phyloP scores from a whole-genome alignment of 495 filamentous ascomycete genomes.

The Staphylotrichum longicolle region DNA sequence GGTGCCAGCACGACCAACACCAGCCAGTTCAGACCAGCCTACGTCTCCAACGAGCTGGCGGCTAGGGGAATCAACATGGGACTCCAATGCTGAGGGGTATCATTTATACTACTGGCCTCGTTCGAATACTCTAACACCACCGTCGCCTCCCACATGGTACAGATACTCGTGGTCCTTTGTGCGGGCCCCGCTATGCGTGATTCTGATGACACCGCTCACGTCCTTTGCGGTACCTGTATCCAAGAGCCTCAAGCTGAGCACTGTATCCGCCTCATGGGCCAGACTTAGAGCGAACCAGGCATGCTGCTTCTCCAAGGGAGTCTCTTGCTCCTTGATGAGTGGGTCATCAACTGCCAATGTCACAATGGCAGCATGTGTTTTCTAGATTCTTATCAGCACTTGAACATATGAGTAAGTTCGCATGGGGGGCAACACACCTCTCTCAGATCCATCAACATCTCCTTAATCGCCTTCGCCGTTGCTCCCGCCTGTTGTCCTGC shows the following conservation, averaged over 20 bases:
- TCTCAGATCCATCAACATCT: slow-evolving; percentile 50
- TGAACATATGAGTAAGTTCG: background rate
- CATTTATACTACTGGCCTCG: slow-evolving; percentile 52
- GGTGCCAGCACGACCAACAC: slow-evolving; percentile 10
- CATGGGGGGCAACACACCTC: slow-evolving; percentile 45
- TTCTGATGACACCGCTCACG: slow-evolving; percentile 83
- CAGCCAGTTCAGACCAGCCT: slow-evolving; percentile 1
- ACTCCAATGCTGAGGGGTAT: slow-evolving; percentile 12
- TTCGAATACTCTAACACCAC: slow-evolving; percentile 77
- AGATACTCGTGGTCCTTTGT: slow-evolving; percentile 67
- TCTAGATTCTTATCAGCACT: slow-evolving; percentile 28
- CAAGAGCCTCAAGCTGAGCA: slow-evolving; percentile 68
- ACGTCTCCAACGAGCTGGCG: slow-evolving; percentile 3
- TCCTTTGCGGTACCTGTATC: slow-evolving; percentile 85
- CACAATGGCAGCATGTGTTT: slow-evolving; percentile 60
- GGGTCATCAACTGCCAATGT: slow-evolving; percentile 68
- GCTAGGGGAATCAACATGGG: background rate
- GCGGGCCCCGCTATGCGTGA: slow-evolving; percentile 55
- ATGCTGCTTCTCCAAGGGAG: slow-evolving; percentile 68
- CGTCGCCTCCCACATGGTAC: slow-evolving; percentile 76
- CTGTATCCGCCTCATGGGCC: slow-evolving; percentile 69
- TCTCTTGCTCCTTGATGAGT: slow-evolving; percentile 55
- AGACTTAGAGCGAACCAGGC: slow-evolving; percentile 64
- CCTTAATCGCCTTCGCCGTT: slow-evolving; percentile 32
- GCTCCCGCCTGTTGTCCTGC: slow-evolving; percentile 20